Evolutionary conservation across 2,329 filamentous ascomycete genomes (phyloP).

Genomic region (Phaeosphaeria sp.): DNA sequence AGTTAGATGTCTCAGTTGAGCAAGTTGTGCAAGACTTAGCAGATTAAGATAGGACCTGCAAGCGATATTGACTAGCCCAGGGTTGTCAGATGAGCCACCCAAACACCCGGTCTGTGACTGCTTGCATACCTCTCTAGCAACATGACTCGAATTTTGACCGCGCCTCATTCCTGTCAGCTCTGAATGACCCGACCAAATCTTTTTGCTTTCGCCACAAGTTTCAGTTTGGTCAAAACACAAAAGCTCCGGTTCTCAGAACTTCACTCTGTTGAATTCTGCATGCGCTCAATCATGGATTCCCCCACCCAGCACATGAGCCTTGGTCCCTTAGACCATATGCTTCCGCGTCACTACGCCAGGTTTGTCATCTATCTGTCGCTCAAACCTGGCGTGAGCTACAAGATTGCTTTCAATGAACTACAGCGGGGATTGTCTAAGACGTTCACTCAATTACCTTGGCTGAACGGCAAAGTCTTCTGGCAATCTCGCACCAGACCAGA

Average conservation of each 20-base stretch:
- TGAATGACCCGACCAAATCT: background rate
- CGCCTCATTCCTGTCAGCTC: too few relatives aligned
- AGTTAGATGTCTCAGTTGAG: too few relatives aligned
- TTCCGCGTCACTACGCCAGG: background rate
- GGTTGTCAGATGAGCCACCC: background rate
- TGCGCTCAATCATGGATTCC: background rate
- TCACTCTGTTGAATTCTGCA: background rate
- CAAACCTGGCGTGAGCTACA: background rate
- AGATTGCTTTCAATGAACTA: background rate
- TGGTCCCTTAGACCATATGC: background rate
- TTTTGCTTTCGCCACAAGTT: background rate
- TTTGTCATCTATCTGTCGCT: background rate
- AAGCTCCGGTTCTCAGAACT: too few relatives aligned
- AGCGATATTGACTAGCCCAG: background rate
- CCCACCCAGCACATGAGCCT: background rate
- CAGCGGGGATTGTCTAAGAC: background rate
- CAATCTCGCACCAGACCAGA: background rate
- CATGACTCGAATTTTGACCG: background rate
- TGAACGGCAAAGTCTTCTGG: background rate
- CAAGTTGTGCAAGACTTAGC: background rate
- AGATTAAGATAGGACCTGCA: background rate
- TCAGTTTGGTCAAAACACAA: background rate
- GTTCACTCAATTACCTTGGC: background rate
- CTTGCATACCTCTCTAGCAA: background rate
- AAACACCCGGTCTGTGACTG: background rate